Evolutionary conservation across 495 filamentous ascomycete species (phyloP).

Genomic region (Hypoxylon rickii): DNA sequence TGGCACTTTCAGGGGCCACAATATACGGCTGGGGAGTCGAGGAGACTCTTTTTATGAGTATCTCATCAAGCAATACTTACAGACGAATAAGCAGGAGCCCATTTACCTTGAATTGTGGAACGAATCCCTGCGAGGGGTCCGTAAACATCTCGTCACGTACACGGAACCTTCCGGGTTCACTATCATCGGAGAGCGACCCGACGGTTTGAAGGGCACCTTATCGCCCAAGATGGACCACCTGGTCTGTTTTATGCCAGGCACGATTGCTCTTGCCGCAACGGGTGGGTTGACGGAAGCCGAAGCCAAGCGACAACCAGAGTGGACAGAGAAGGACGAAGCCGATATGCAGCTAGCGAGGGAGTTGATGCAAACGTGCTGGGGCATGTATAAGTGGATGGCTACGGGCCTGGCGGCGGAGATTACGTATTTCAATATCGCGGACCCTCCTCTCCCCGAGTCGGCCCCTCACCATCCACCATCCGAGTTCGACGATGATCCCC

Average conservation of each 20-base stretch:
- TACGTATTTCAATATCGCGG: constrained; percentile 77
- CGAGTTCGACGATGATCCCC: constrained; percentile 53
- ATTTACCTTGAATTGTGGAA: constrained; percentile 94
- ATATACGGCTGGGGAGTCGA: constrained; percentile 89
- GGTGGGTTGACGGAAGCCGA: constrained; percentile 74
- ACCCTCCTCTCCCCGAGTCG: constrained; percentile 61
- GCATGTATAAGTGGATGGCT: constrained; percentile 85
- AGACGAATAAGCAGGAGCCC: constrained; percentile 84
- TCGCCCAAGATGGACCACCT: constrained; percentile 97
- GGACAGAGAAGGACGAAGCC: constrained; percentile 79
- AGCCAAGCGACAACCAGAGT: constrained; percentile 70
- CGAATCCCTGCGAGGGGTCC: constrained; percentile 79
- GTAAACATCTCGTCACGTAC: constrained; percentile 90
- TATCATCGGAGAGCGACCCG: constrained; percentile 82
- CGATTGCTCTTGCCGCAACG: constrained; percentile 87
- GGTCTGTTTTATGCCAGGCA: constrained; percentile 96
- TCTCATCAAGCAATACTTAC: constrained; percentile 94
- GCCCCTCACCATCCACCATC: constrained; percentile 52
- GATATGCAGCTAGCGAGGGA: constrained; percentile 86
- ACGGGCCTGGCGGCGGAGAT: constrained; percentile 94
- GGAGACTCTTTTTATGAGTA: constrained; percentile 99
- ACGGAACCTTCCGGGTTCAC: constrained; percentile 78
- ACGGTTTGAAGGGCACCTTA: constrained; percentile 66
- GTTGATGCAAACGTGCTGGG: constrained; percentile 96
- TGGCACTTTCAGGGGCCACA: constrained; percentile 77